Evolutionary conservation across 805 yeast genomes (phyloP).

Genomic region (Zygosaccharomyces gambellarensis): DNA sequence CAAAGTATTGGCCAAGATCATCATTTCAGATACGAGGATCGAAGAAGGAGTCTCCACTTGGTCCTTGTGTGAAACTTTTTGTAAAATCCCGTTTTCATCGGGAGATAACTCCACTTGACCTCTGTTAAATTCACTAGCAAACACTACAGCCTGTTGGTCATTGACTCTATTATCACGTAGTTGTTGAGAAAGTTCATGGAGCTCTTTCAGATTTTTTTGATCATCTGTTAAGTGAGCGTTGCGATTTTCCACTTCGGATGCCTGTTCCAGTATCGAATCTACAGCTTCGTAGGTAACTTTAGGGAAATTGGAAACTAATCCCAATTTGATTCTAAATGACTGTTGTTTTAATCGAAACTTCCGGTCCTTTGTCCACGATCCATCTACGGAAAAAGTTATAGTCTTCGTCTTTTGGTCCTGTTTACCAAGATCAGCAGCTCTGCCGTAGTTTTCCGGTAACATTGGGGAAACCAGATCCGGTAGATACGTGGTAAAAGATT

Average conservation of each 20-base stretch:
- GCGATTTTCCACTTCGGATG: conserved; percentile 10
- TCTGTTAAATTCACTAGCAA: conserved; percentile 36
- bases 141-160: conserved; percentile 38
- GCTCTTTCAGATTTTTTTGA: conserved; percentile 34
- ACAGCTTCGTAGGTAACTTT: conserved; percentile 61
- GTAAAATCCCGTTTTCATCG: conserved; percentile 5
- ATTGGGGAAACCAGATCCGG: conserved; percentile 63
- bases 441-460: conserved; percentile 58
- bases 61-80: conserved; percentile 22
- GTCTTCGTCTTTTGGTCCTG: conserved; percentile 43
- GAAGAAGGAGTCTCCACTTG: conserved; percentile 45
- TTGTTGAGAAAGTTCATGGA: conserved; percentile 29
- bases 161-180: conserved; percentile 30
- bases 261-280: conserved; percentile 42
- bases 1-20: conserved; percentile 73
- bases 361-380: conserved; percentile 29
- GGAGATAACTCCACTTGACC: conserved; percentile 22
- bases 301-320: conserved; percentile 44
- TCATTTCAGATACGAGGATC: conserved; percentile 70
- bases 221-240: conserved; percentile 3
- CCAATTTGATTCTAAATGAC: conserved; percentile 37
- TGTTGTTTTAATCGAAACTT: conserved; percentile 23
- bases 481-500: conserved; percentile 65
- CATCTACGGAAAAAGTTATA: conserved; percentile 40
- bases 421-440: conserved; percentile 48